Evolutionary conservation across 768 basidiomycete genomes (phyloP).

Genomic region (Phaffia australis): DNA sequence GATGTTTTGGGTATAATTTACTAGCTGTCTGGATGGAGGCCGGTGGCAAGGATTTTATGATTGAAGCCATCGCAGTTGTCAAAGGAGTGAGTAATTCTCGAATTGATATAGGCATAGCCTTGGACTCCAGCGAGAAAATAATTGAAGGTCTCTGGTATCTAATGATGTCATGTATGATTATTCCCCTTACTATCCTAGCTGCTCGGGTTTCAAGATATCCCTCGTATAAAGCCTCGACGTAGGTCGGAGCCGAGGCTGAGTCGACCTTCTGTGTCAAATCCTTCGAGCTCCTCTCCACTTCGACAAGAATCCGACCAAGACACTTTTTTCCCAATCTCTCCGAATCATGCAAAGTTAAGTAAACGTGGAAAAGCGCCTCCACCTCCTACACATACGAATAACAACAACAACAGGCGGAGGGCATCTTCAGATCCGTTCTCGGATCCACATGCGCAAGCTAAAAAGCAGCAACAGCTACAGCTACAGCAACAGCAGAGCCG

Average conservation of each 20-base stretch:
- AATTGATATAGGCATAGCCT: not conserved
- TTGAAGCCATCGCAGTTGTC: conserved; percentile 24
- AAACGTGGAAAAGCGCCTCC: conserved; percentile 21
- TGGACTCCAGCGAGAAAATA: not conserved
- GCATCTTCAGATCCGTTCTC: conserved; percentile 24
- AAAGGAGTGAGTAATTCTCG: conserved; percentile 21
- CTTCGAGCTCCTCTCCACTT: not conserved
- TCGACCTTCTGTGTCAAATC: not conserved
- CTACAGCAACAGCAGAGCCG: not conserved
- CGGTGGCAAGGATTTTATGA: conserved; percentile 26
- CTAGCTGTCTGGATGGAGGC: conserved; percentile 27
- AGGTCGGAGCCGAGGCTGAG: not conserved
- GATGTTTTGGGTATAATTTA: not conserved
- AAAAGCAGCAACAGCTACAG: not conserved
- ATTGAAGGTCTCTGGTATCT: not conserved
- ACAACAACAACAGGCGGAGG: conserved; percentile 13
- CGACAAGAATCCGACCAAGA: not conserved
- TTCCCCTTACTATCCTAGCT: not conserved
- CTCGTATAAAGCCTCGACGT: conserved; percentile 11
- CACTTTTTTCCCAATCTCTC: not conserved
- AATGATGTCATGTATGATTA: not conserved
- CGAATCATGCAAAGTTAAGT: not conserved
- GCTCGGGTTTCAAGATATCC: conserved; percentile 24
- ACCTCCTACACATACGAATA: not conserved
- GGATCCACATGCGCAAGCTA: conserved; percentile 12